phyloP scores from a whole-genome alignment of 2,329 filamentous ascomycete genomes.

The Verticillium isaacii region DNA sequence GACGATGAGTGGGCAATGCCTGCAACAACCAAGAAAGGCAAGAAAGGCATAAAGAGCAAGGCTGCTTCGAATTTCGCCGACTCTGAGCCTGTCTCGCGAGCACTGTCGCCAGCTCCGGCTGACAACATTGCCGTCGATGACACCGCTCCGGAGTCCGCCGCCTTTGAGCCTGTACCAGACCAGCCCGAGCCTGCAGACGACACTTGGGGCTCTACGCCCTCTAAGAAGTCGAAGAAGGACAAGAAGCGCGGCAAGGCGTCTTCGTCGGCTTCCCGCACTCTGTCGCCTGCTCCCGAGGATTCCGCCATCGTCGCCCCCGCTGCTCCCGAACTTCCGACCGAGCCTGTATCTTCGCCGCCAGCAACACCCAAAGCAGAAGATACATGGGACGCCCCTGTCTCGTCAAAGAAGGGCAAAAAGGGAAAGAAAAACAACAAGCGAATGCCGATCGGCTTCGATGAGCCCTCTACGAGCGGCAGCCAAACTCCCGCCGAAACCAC shows the following conservation, averaged over 20 bases:
- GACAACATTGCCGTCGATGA: background rate
- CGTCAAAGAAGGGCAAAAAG: conserved; percentile 24
- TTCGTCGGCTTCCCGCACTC: background rate
- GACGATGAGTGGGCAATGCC: background rate
- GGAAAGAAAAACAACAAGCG: conserved; percentile 16
- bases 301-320: background rate
- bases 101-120: background rate
- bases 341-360: background rate
- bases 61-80: background rate
- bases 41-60: conserved; percentile 14
- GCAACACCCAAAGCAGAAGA: conserved; percentile 7
- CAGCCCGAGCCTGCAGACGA: background rate
- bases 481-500: background rate
- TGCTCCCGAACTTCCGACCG: background rate
- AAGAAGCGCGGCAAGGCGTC: conserved; percentile 6
- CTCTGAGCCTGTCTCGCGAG: background rate
- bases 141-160: background rate
- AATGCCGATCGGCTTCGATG: background rate
- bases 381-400: conserved; percentile 10
- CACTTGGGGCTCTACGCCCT: background rate
- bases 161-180: background rate
- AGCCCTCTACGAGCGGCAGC: background rate
- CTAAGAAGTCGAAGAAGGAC: conserved; percentile 15
- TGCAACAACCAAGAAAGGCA: conserved; percentile 22
- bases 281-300: background rate